Base-by-base conservation (phyloP, 768 basidiomycete species). In the Psilocybe tampanensis region DNA sequence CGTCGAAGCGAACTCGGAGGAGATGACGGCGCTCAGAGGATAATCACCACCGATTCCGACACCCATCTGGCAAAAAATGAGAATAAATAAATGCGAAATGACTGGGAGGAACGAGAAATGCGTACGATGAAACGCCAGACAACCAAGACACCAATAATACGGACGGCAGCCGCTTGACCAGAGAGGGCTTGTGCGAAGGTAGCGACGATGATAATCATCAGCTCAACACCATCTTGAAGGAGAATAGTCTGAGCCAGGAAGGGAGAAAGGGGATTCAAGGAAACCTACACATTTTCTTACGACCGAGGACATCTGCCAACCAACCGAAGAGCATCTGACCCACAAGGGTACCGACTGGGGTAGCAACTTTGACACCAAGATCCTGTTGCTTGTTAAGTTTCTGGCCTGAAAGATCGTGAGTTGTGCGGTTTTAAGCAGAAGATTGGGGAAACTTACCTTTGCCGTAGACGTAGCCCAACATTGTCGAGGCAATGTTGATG, bases 31-130 rank as follows among this genome's bases (percentile, higher is more conserved):
- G 50, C 82, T 85, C 0, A 95, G 70, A 6, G 94, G 94, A 68
- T 95, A 95, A 64, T 95, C 94, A 17, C 94, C 94, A 4, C 93
- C 94, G 17, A 95, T 90, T 5, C 94, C 93, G 2, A 94, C 70
- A 0, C 91, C 91, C 82, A 85, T 85, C 86, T 83, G n/a, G n/a
- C 43, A 2, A 0, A 29, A 22, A 34, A 64, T 43, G 47, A 57
- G 12, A 39, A 58, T n/a, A 36, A 33, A 1, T 2, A n/a, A 18
- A 4, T 18, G 12, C 26, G 47, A 47, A 26, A 13, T 3, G 11
- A 21, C 2, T 8, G n/a, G 21, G 13, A 2, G 36, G 21, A 33
- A 18, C 41, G 29, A 45, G 54, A 6, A 23, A 67, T 15, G 29
- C 76, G 60, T 57, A 79, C 80, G 29, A 94, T 74, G 74, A 92